Conservation (phyloP, 306 rosid genomes). For the Corylus americana region DNA sequence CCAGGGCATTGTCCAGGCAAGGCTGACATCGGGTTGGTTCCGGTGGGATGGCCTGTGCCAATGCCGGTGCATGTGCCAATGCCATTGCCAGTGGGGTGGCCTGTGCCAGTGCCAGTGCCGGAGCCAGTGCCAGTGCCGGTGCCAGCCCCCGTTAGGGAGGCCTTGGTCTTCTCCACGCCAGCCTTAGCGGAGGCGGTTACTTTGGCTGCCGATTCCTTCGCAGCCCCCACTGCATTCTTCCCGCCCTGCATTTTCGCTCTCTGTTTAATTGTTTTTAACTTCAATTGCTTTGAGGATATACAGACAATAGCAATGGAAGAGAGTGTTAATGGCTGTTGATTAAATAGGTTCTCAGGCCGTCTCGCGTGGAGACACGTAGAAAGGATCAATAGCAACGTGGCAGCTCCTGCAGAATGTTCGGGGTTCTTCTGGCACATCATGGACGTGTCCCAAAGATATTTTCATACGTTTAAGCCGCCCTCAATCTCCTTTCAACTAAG, state of each 20-base stretch:
- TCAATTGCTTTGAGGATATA: too few species aligned
- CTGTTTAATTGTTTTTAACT: neutral
- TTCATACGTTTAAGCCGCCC: too few species aligned
- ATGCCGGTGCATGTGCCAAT: too few species aligned
- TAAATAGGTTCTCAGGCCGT: neutral
- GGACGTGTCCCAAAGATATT: neutral
- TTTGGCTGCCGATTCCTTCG: conserved; percentile 32
- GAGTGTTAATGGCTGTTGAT: too few species aligned
- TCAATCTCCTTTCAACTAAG: too few species aligned
- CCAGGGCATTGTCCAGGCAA: too few species aligned
- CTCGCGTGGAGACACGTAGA: neutral
- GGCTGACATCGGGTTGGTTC: too few species aligned
- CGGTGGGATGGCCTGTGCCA: too few species aligned
- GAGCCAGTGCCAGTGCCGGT: conserved; percentile 1
- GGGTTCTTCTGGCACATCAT: neutral
- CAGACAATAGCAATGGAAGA: too few species aligned
- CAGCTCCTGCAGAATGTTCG: neutral
- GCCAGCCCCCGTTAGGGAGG: conserved; percentile 39
- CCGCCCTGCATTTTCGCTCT: conserved; percentile 53
- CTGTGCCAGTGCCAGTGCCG: neutral
- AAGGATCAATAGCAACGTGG: neutral
- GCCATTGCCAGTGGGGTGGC: too few species aligned
- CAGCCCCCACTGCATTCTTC: conserved; percentile 38
- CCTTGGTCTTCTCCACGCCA: conserved; percentile 81
- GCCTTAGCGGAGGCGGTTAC: conserved; percentile 71